phyloP scores from a whole-genome alignment of 2,329 filamentous ascomycete species.

The Colletotrichum sp. region DNA sequence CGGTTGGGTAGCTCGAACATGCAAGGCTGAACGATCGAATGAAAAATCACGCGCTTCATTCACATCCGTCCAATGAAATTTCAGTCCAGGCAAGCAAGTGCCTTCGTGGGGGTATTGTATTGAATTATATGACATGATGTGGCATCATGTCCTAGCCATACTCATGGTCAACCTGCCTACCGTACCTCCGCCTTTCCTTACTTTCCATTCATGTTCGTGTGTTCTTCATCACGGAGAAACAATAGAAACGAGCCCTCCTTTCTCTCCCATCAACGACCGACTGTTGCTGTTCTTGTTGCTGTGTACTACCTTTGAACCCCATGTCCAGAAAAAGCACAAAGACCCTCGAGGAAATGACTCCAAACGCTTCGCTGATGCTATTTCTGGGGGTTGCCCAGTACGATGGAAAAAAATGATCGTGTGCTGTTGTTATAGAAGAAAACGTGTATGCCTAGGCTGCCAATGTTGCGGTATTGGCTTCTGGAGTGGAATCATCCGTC shows the following conservation, averaged over 20 bases:
- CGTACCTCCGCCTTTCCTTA: background rate
- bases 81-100: background rate
- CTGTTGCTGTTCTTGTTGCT: background rate
- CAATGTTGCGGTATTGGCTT: background rate
- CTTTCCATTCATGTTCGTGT: slow-evolving; percentile 2
- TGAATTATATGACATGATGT: slow-evolving; percentile 6
- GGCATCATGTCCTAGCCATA: background rate
- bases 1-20: background rate
- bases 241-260: background rate
- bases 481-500: background rate
- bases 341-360: slow-evolving; percentile 19
- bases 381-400: slow-evolving; percentile 20
- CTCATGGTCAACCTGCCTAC: background rate
- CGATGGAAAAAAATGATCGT: background rate
- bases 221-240: background rate
- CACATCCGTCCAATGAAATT: background rate
- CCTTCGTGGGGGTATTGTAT: slow-evolving; percentile 7
- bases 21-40: background rate
- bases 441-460: background rate
- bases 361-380: slow-evolving; percentile 25
- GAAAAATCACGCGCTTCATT: background rate
- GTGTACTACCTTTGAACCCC: background rate
- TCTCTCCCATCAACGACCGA: background rate
- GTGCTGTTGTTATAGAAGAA: background rate
- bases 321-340: slow-evolving; percentile 6